phyloP scores from a whole-genome alignment of 2,329 filamentous ascomycete species.

The Tolypocladium sp. region DNA sequence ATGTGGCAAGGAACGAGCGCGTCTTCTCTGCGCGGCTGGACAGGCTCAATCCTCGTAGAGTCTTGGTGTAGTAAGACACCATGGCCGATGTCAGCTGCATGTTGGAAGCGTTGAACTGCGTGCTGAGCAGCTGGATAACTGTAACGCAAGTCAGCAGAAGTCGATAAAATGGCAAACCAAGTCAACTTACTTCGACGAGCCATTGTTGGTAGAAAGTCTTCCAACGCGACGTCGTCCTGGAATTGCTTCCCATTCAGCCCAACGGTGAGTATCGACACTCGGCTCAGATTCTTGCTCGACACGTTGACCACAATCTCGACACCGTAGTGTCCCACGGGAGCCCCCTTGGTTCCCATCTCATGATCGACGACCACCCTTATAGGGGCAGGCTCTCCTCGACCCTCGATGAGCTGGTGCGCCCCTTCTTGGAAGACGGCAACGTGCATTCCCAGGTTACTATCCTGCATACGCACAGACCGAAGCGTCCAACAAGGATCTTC shows the following conservation, averaged over 20 bases:
- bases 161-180: background rate
- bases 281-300: constrained; percentile 40
- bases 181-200: constrained; percentile 57
- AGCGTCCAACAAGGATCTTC: constrained; percentile 76
- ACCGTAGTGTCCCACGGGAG: constrained; percentile 57
- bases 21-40: constrained; percentile 55
- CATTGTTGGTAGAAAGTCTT: constrained; percentile 67
- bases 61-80: constrained; percentile 69
- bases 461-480: constrained; percentile 56
- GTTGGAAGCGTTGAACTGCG: constrained; percentile 61
- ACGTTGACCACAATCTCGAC: constrained; percentile 64
- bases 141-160: constrained; percentile 20
- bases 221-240: constrained; percentile 62
- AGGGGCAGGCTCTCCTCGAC: constrained; percentile 57
- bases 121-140: constrained; percentile 66
- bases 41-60: constrained; percentile 60
- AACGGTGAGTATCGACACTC: constrained; percentile 40
- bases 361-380: constrained; percentile 68
- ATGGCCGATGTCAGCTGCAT: constrained; percentile 55
- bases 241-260: constrained; percentile 64
- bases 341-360: constrained; percentile 55
- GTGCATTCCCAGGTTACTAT: constrained; percentile 49
- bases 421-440: constrained; percentile 67
- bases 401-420: constrained; percentile 50
- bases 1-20: constrained; percentile 65